These are phyloP conservation scores for Trypanosoma grayi DNA, from an alignment of 208 protist species.

Conservation along the genomic window DNA sequence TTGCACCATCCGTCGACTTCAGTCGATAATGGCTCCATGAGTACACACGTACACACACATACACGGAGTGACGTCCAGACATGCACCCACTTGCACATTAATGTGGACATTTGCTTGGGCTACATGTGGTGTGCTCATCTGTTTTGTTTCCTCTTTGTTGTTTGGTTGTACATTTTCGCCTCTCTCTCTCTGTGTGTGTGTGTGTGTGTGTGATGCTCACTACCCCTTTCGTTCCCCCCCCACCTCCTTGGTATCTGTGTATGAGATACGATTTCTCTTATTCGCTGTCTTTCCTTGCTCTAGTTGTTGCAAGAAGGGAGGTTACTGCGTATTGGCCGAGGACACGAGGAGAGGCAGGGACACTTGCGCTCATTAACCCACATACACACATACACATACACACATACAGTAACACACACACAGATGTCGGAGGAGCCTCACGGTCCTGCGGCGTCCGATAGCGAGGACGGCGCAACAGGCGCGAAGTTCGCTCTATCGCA, in stretches of 20 bases:
- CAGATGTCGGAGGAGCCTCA: conserved; percentile 4
- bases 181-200: too few relatives aligned
- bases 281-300: neutral
- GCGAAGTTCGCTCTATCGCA: conserved; percentile 45
- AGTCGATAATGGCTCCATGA: conserved; percentile 4
- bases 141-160: too few relatives aligned
- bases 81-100: neutral
- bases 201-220: too few relatives aligned
- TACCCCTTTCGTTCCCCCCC: too few relatives aligned
- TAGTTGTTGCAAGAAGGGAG: neutral
- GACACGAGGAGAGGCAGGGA: neutral
- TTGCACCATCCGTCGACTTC: conserved; percentile 16
- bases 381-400: neutral
- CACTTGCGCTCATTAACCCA: neutral
- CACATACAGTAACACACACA: conserved; percentile 11
- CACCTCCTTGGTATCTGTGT: too few relatives aligned
- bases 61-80: neutral
- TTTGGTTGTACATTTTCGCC: too few relatives aligned
- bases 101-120: neutral
- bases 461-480: conserved; percentile 13
- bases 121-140: too few relatives aligned
- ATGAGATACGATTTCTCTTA: too few relatives aligned
- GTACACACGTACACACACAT: neutral
- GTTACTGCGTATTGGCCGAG: neutral
- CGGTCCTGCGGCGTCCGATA: conserved; percentile 1